These are phyloP conservation scores for Primulina eburnea DNA, from an alignment of 257 asterid species.

Conservation along the genomic window DNA sequence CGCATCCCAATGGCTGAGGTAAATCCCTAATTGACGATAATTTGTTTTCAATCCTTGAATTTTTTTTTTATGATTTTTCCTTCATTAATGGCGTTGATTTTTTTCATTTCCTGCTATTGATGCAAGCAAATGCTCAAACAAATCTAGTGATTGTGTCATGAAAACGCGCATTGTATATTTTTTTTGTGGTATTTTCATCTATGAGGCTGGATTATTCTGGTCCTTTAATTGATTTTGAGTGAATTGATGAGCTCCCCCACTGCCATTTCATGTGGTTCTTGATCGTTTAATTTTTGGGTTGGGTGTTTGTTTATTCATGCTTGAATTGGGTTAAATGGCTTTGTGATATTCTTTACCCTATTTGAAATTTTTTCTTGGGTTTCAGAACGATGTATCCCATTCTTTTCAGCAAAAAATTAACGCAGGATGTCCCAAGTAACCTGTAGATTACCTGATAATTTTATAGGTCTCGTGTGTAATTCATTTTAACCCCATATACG, in stretches of 20 bases:
- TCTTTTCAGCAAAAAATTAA: neutral
- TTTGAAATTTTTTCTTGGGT: neutral
- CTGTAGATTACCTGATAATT: neutral
- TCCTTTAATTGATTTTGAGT: neutral
- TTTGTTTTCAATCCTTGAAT: neutral
- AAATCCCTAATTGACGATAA: constrained; percentile 9
- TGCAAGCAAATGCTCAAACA: neutral
- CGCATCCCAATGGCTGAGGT: constrained; percentile 51
- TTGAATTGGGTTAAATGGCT: neutral
- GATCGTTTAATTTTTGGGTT: neutral
- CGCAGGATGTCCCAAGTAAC: neutral
- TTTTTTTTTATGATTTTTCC: no score
- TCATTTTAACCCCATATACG: neutral
- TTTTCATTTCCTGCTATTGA: constrained; percentile 6
- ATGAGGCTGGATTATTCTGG: neutral
- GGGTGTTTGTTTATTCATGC: neutral
- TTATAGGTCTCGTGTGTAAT: neutral
- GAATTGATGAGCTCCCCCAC: neutral
- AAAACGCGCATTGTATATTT: neutral
- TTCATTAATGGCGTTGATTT: neutral
- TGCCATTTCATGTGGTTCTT: neutral
- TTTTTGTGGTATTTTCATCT: neutral
- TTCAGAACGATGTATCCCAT: no score
- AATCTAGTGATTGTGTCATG: neutral
- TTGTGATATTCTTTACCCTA: neutral